Evolutionary conservation across 2,329 filamentous ascomycete genomes (phyloP).

Genomic region (Orbilia ellipsospora): DNA sequence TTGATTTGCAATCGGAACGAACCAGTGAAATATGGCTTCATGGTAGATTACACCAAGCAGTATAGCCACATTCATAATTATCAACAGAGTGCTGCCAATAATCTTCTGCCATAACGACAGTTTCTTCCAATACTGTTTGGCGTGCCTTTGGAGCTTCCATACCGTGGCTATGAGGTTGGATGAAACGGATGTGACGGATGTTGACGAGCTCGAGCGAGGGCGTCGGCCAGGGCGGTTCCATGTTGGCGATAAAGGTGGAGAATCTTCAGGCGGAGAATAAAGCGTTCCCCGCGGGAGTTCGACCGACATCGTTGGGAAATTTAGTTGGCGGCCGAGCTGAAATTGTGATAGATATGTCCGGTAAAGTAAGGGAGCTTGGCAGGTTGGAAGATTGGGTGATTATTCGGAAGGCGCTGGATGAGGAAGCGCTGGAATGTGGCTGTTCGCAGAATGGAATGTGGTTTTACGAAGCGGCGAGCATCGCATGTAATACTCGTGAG

Average conservation of each 20-base stretch:
- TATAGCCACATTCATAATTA: conserved; percentile 35
- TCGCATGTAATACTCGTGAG: background rate
- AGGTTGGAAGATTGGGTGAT: background rate
- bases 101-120: conserved; percentile 58
- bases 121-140: conserved; percentile 55
- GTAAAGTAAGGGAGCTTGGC: conserved; percentile 4
- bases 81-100: conserved; percentile 46
- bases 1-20: conserved; percentile 57
- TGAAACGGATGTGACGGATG: conserved; percentile 40
- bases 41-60: conserved; percentile 58
- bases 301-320: conserved; percentile 18
- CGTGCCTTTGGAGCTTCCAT: conserved; percentile 56
- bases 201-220: conserved; percentile 23
- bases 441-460: background rate
- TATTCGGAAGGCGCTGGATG: background rate
- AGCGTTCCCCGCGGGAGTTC: conserved; percentile 54
- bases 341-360: conserved; percentile 1
- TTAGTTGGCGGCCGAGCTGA: background rate
- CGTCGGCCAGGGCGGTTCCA: conserved; percentile 51
- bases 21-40: conserved; percentile 58
- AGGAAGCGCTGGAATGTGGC: conserved; percentile 14
- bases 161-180: conserved; percentile 36
- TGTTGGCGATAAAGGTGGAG: conserved; percentile 50
- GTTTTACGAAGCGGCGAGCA: background rate
- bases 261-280: conserved; percentile 56